Evolutionary conservation across 192 early-diverging fungal genomes (phyloP), one percentile per base, ranked within the genome.

Genomic region (Coemansia sp.): DNA sequence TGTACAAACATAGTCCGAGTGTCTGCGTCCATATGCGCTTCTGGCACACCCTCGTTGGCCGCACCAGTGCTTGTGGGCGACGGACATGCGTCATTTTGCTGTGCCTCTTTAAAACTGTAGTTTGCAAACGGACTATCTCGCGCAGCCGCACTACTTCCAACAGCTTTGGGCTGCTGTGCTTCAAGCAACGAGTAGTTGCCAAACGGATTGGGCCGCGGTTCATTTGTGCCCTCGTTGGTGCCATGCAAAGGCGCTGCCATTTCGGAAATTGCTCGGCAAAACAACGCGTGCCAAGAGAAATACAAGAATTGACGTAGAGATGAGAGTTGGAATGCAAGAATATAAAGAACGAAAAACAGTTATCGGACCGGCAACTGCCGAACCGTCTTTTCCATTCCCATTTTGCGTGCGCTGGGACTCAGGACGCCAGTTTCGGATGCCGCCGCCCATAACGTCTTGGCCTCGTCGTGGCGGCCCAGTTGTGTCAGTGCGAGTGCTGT

Each of bases 181-280:
- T 80, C 77, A 57, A 67, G 73, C 22, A 80, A 53, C 55, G 77
- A 80, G 68, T 80, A 80, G 27, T 80, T 80, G 11, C 77, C 77
- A 61, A 80, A 80, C 35, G 77, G 77, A 48, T 80, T 80, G 24
- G 71, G 55, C 18, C 48, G 64, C 4, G 64, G 61, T 24, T 70
- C 61, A 18, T 61, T 56, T 23, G 43, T 49, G 23, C 26, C 43
- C 11, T 26, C 53, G 23, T 12, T 26, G 29, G 12, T 54, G 10
- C 27, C 53, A 13, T 24, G 53, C 41, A 43, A 16, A 12, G 41
- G 41, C 41, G 41, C 41, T 16, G 41, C 41, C 41, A 43, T 43
- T 43, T 26, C 32, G 32, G 32, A 60, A 27, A 52, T 2, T 20
- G 50, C 18, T 52, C 10, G 18, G 32, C 32, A 32, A 32, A 32